Conservation (phyloP, 2,329 filamentous ascomycete species). For the Gremmenia infestans region DNA sequence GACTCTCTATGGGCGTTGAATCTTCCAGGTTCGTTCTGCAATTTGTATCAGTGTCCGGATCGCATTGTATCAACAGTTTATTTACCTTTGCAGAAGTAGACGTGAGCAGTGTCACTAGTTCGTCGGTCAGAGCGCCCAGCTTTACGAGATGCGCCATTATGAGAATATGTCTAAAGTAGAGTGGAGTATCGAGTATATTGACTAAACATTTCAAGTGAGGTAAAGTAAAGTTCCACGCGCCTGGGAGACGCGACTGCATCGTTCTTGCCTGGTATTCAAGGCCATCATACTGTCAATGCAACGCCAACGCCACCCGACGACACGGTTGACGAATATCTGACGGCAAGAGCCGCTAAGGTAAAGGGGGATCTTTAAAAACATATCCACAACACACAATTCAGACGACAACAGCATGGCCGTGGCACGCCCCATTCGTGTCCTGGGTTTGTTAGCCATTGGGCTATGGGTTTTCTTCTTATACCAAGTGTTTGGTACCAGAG, state of each 20-base stretch:
- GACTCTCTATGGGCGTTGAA: slow-evolving; percentile 45
- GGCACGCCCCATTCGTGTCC: slow-evolving; percentile 75
- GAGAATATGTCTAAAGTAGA: not conserved
- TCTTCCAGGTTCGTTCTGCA: slow-evolving; percentile 29
- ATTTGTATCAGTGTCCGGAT: slow-evolving; percentile 10
- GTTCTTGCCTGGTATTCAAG: no score
- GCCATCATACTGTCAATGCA: no score
- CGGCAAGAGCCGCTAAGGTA: no score
- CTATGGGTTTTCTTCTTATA: slow-evolving; percentile 77
- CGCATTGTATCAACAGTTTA: not conserved
- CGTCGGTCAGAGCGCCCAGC: slow-evolving; percentile 60
- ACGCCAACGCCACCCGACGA: no score
- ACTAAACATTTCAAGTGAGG: no score
- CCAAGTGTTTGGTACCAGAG: slow-evolving; percentile 61
- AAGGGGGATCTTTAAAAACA: not conserved
- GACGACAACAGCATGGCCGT: slow-evolving; percentile 62
- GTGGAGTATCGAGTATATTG: no score
- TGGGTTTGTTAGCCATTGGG: slow-evolving; percentile 65
- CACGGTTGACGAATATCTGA: no score
- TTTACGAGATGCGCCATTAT: slow-evolving; percentile 67
- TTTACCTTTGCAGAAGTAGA: slow-evolving; percentile 48
- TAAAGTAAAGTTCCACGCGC: no score
- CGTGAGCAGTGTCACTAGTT: slow-evolving; percentile 63
- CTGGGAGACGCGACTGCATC: no score
- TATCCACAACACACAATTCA: not conserved